These are phyloP conservation scores for Purshia tridentata DNA, from an alignment of 306 rosid species.

Conservation along the genomic window DNA sequence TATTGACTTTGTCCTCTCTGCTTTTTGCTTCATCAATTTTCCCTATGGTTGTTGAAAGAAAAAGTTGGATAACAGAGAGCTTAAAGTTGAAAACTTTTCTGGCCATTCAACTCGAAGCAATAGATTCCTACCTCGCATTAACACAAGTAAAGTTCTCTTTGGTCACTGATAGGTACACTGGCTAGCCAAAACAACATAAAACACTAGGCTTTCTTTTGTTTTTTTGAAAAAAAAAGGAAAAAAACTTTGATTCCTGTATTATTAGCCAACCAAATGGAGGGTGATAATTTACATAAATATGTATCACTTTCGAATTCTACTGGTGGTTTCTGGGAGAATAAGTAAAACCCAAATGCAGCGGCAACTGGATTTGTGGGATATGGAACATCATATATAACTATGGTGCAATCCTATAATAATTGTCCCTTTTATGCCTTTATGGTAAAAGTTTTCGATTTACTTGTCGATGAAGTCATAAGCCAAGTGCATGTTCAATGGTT, in stretches of 20 bases:
- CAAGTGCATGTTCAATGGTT: slow-evolving; percentile 38
- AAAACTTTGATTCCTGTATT: slow-evolving; percentile 12
- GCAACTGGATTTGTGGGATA: background rate
- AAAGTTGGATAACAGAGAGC: background rate
- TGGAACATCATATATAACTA: slow-evolving; percentile 5
- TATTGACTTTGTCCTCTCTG: slow-evolving; percentile 26
- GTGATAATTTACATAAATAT: background rate
- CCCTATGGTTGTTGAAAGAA: slow-evolving; percentile 11
- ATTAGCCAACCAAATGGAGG: slow-evolving; percentile 19
- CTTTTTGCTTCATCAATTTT: slow-evolving; percentile 10
- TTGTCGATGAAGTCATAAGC: slow-evolving; percentile 19
- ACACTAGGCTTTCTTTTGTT: background rate
- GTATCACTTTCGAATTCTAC: background rate
- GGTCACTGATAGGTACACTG: background rate
- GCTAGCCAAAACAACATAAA: slow-evolving; percentile 1
- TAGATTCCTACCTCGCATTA: no score
- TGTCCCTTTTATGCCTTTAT: background rate
- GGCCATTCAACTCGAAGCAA: background rate
- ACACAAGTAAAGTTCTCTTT: no score
- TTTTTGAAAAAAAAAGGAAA: no score
- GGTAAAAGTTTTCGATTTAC: slow-evolving; percentile 17
- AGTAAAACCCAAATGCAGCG: background rate
- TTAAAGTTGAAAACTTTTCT: background rate
- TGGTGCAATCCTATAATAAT: background rate
- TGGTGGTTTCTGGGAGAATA: no score